A percentile compares a stretch with the other conserved stretches of the same genome.
Conservation (phyloP, 2,329 filamentous ascomycete species). For the Ramularia endophylla region DNA sequence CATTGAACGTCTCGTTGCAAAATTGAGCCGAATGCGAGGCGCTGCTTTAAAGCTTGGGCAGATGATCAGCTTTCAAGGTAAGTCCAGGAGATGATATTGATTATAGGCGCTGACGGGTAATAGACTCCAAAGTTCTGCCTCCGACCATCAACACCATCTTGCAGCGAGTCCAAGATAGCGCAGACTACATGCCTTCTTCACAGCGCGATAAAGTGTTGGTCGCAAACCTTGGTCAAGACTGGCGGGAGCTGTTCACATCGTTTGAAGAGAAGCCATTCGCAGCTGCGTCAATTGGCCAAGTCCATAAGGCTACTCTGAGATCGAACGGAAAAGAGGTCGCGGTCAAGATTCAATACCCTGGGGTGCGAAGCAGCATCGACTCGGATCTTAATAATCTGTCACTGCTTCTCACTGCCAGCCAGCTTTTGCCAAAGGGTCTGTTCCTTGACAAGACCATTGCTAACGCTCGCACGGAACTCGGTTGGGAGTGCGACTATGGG, state of each 20-base stretch:
- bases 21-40: constrained; percentile 91
- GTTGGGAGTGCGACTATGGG: constrained; percentile 94
- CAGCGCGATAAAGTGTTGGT: constrained; percentile 81
- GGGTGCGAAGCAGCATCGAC: constrained; percentile 91
- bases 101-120: too few relatives aligned
- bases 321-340: constrained; percentile 72
- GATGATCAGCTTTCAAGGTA: constrained; percentile 98
- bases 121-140: constrained; percentile 93
- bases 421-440: constrained; percentile 81
- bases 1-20: constrained; percentile 87
- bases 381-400: constrained; percentile 93
- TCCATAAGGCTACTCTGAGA: constrained; percentile 77
- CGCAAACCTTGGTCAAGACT: constrained; percentile 72
- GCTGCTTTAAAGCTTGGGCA: constrained; percentile 96
- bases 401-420: constrained; percentile 82
- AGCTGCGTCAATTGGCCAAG: constrained; percentile 94
- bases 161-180: constrained; percentile 89
- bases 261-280: constrained; percentile 93
- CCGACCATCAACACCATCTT: constrained; percentile 80
- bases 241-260: constrained; percentile 73
- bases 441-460: constrained; percentile 97
- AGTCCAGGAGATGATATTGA: too few relatives aligned
- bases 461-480: constrained; percentile 85
- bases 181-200: constrained; percentile 95
- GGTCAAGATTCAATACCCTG: constrained; percentile 96